A percentile compares a stretch with the other conserved stretches of the same genome.
These are phyloP conservation scores for Tulasnella sp. DNA, from an alignment of 768 basidiomycete species.

Conservation along the genomic window DNA sequence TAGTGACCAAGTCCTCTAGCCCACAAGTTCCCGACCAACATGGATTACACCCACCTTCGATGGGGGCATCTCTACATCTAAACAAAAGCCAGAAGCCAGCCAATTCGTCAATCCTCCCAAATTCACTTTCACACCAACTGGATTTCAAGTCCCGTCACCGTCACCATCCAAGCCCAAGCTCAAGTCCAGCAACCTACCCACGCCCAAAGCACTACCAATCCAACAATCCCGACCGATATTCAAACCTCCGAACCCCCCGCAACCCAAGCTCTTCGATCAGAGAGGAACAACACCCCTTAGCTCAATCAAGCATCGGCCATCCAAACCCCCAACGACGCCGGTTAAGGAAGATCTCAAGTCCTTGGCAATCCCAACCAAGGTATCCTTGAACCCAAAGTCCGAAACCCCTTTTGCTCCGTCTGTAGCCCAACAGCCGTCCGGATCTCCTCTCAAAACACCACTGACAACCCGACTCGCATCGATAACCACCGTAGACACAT, in stretches of 20 bases:
- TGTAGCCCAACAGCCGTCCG: not conserved
- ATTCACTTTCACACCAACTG: not conserved
- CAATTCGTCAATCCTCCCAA: too few relatives aligned
- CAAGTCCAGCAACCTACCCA: too few relatives aligned
- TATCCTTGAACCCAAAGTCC: not conserved
- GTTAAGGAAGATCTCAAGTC: slow-evolving; percentile 7
- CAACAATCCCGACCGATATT: not conserved
- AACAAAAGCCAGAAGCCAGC: not conserved
- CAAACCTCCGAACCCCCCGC: not conserved
- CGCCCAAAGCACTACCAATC: too few relatives aligned
- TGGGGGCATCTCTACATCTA: not conserved
- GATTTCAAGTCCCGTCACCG: not conserved
- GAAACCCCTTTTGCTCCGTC: not conserved
- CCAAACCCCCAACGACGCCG: not conserved
- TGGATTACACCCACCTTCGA: slow-evolving; percentile 10
- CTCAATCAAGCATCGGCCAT: too few relatives aligned
- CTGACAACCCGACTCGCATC: slow-evolving; percentile 1
- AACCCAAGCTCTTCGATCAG: not conserved
- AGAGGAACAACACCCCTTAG: not conserved
- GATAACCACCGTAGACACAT: not conserved
- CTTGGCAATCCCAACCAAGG: not conserved
- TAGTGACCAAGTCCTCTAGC: not conserved
- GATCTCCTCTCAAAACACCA: not conserved
- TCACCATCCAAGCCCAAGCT: too few relatives aligned
- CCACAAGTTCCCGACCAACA: not conserved